Base-by-base conservation (phyloP, 1,139 yeast species). In the Candida smagusa region DNA sequence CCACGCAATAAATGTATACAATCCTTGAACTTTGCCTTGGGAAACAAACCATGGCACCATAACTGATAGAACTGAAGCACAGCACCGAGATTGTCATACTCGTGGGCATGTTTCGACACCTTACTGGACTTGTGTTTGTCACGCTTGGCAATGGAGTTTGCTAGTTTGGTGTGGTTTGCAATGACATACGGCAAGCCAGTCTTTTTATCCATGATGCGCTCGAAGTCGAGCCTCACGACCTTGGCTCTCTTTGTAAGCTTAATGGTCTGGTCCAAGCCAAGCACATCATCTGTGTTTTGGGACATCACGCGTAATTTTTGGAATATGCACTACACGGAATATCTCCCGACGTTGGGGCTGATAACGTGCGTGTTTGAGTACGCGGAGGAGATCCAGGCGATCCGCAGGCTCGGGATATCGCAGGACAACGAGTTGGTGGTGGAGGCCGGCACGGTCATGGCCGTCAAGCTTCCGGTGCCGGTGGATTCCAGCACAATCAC, bases 41-140 rank as follows among this genome's bases (percentile, higher is more conserved):
- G 95, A 49, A 76, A 87, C 36, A 87, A 54, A 4, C 80, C 76
- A 56, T 87, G 95, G 22, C 90, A 89, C 96, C 96, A 87, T 24
- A 87, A 58, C 58, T 86, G 95, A 59, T 86, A 87, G 50, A 77
- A 79, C 43, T 76, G 79, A 22, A 86, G 61, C 2, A 87, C 64
- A 9, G 65, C 56, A 6, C 66, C 58, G 31, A 72, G 54, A 40
- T 69, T 73, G 7, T 66, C 61, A 30, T 61, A 65, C 41, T 74
- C 79, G 29, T 64, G 65, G 9, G 67, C 68, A 25, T 59, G 53
- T 39, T 60, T 67, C 50, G 50, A 38, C 57, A 56, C 22, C 45
- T 49, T 25, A 34, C 46, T 26, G 30, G 22, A 37, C 25, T 30
- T 9, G n/a, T 41, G 46, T 31, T 51, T 50, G 39, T 69, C 74